A percentile compares a stretch with the other conserved stretches of the same genome.
Conservation (phyloP, 2,329 filamentous ascomycete species). For the Aspergillus nomiae region DNA sequence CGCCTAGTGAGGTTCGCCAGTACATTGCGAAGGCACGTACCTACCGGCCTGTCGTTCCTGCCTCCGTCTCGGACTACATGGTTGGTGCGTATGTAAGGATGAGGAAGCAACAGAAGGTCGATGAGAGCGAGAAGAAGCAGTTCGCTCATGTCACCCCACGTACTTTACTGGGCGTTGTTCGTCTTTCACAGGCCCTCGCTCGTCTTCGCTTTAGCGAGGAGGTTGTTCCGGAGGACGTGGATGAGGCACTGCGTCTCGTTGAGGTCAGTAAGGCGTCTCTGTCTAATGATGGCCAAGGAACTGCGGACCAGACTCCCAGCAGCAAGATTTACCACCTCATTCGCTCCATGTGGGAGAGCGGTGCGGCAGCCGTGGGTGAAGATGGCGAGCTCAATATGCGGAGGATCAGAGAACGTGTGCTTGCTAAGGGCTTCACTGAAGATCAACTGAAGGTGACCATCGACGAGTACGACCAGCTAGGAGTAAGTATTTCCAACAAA, state of each 20-base stretch:
- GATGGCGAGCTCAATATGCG: conserved; percentile 80
- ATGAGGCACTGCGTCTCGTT: conserved; percentile 86
- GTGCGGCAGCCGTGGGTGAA: conserved; percentile 74
- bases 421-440: conserved; percentile 95
- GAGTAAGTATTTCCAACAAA: conserved; percentile 66
- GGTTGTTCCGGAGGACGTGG: conserved; percentile 89
- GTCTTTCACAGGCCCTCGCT: conserved; percentile 89
- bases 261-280: conserved; percentile 93
- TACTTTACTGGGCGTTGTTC: conserved; percentile 88
- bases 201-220: conserved; percentile 83
- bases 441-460: conserved; percentile 86
- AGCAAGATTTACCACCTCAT: conserved; percentile 95
- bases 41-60: conserved; percentile 83
- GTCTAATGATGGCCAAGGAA: conserved; percentile 67
- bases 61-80: conserved; percentile 89
- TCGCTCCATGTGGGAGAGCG: conserved; percentile 80
- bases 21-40: conserved; percentile 92
- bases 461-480: conserved; percentile 83
- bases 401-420: conserved; percentile 84
- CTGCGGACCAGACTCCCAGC: conserved; percentile 74
- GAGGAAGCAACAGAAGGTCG: conserved; percentile 86
- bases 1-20: conserved; percentile 88
- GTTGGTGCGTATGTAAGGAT: conserved; percentile 95
- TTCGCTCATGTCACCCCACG: conserved; percentile 93
- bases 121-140: conserved; percentile 86